Evolutionary conservation across 2,329 filamentous ascomycete species (phyloP), one percentile per base, ranked within the genome.

Genomic region (Sordariomycetes sp.): DNA sequence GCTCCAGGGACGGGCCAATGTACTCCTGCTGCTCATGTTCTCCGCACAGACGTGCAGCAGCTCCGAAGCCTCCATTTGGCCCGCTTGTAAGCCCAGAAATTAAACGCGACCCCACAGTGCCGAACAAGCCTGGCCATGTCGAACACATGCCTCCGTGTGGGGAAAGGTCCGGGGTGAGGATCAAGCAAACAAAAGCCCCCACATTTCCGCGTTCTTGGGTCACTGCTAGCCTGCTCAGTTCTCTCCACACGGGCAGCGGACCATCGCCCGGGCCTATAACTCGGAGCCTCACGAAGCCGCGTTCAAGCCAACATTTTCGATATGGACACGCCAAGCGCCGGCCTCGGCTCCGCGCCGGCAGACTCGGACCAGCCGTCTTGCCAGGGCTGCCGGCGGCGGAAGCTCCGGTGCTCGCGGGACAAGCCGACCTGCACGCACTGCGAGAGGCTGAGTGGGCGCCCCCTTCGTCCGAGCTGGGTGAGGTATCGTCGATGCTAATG

Each of bases 371-470:
- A 63, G 3, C 66, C 67, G 4, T 68, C 69, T 3, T 72, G 69
- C 60, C 64, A 69, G 55, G 65, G 67, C 3, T 72, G 70, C 54
- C 65, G 69, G 28, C 64, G 61, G 54, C 65, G 68, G 7, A 72
- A 72, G 62, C 63, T 72, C 40, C 66, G 64, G 55, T 72, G 70
- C 61, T 70, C 67, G n/a, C 63, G 68, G 24, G 68, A 72, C 51
- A 62, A 64, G 46, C 69, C 69, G n/a, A 57, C 61, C 8, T 71
- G 70, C 58, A 62, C 64, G 2, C 65, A 71, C 34, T 71, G 69
- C 60, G 61, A 60, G 28, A 62, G 67, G 59, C 60, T 69, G 14
- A 62, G 67, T 70, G 59, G 43, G 61, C 57, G 7, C 20, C 5
- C 20, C 43, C 10, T 20, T 3, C n/a, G n/a, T 22, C 43, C 10